phyloP scores from a whole-genome alignment of 2,329 filamentous ascomycete species.

The Fusarium tanahbumbuense region DNA sequence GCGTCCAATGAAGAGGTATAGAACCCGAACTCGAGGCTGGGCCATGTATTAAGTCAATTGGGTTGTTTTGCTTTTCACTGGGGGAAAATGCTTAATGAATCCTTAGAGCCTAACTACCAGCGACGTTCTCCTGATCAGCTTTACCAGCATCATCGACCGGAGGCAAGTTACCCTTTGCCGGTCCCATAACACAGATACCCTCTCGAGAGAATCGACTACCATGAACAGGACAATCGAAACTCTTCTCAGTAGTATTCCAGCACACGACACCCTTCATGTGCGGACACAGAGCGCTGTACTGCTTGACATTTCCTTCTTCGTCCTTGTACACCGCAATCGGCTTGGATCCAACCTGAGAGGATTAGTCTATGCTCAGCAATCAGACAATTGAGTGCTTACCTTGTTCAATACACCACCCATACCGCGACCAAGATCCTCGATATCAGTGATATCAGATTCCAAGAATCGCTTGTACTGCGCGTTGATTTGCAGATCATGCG shows the following conservation, averaged over 20 bases:
- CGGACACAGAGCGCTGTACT: slow-evolving; percentile 66
- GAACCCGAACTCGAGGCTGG: background rate
- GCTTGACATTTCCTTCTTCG: slow-evolving; percentile 61
- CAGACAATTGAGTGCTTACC: slow-evolving; percentile 1
- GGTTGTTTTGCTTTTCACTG: background rate
- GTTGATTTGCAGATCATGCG: slow-evolving; percentile 67
- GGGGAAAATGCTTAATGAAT: no score
- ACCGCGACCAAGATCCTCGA: slow-evolving; percentile 63
- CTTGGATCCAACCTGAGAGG: slow-evolving; percentile 43
- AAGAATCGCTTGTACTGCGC: slow-evolving; percentile 66
- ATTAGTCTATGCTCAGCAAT: background rate
- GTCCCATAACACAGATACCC: slow-evolving; percentile 35
- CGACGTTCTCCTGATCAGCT: slow-evolving; percentile 9
- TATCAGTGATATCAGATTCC: slow-evolving; percentile 65
- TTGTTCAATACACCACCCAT: slow-evolving; percentile 65
- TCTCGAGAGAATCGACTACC: slow-evolving; percentile 52
- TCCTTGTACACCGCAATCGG: slow-evolving; percentile 68
- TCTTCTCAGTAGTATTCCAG: slow-evolving; percentile 66
- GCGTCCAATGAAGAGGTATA: background rate
- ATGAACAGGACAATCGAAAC: slow-evolving; percentile 65
- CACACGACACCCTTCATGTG: slow-evolving; percentile 67
- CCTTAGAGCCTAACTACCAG: background rate
- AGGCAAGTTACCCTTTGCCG: slow-evolving; percentile 22
- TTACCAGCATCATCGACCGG: slow-evolving; percentile 11
- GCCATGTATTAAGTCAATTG: background rate